These are phyloP conservation scores for Albophoma yamanashiensis DNA, from an alignment of 2,329 filamentous ascomycete species.

Conservation along the genomic window DNA sequence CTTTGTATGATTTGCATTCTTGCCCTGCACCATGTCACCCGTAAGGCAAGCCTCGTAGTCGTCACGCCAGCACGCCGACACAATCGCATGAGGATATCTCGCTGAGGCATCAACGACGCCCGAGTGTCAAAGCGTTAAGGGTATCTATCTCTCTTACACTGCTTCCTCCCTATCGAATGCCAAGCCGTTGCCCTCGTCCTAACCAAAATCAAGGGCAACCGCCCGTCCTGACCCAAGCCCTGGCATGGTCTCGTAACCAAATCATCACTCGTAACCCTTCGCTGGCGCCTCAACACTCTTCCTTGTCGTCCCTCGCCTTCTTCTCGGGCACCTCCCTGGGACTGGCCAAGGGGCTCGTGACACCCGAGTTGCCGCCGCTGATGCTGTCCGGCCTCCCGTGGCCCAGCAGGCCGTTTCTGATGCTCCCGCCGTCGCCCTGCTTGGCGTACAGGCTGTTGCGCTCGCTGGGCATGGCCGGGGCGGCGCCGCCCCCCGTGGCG, in stretches of 20 bases:
- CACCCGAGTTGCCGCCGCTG: slow-evolving; percentile 58
- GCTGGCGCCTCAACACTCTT: slow-evolving; percentile 3
- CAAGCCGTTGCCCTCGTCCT: background rate
- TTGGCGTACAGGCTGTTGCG: slow-evolving; percentile 72
- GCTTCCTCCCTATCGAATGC: background rate
- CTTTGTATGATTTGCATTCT: background rate
- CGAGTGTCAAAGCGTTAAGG: background rate
- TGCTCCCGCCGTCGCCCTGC: slow-evolving; percentile 60
- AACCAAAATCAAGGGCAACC: background rate
- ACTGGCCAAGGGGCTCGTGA: slow-evolving; percentile 52
- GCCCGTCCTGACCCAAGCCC: background rate
- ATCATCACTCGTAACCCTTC: background rate
- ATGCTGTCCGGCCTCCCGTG: slow-evolving; percentile 77
- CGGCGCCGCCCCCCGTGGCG: slow-evolving; percentile 55
- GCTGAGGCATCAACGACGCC: background rate
- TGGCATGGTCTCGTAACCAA: background rate
- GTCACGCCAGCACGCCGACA: no score
- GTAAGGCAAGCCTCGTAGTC: no score
- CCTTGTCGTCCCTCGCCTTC: slow-evolving; percentile 19
- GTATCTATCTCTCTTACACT: slow-evolving; percentile 1
- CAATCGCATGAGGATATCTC: background rate
- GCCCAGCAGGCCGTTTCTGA: slow-evolving; percentile 66
- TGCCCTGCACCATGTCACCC: no score
- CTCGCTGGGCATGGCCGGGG: slow-evolving; percentile 58
- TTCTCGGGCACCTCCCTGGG: slow-evolving; percentile 34